A percentile compares a stretch with the other conserved stretches of the same genome.
phyloP scores from a whole-genome alignment of 495 filamentous ascomycete genomes.

The Xylaria intraflava region DNA sequence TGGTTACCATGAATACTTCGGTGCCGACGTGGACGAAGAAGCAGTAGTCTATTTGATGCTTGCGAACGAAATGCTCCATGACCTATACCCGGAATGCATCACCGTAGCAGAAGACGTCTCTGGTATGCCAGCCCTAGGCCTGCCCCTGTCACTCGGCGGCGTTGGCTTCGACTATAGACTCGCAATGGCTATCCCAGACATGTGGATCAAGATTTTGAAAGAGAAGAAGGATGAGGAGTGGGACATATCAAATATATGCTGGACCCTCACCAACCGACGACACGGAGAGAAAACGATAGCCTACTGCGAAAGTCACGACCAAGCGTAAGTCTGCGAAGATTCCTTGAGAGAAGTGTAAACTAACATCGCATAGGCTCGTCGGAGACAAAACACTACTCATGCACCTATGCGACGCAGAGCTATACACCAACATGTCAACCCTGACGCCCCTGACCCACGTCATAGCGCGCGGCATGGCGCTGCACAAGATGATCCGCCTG shows the following conservation, averaged over 20 bases:
- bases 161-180: slow-evolving; percentile 96
- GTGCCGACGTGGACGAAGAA: slow-evolving; percentile 84
- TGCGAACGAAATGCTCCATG: slow-evolving; percentile 93
- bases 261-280: slow-evolving; percentile 83
- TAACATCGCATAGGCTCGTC: slow-evolving; percentile 62
- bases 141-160: slow-evolving; percentile 77
- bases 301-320: slow-evolving; percentile 94
- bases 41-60: slow-evolving; percentile 94
- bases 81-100: slow-evolving; percentile 75
- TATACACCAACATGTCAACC: slow-evolving; percentile 96
- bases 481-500: slow-evolving; percentile 96
- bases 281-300: slow-evolving; percentile 98
- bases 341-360: slow-evolving; percentile 6
- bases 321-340: slow-evolving; percentile 65
- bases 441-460: slow-evolving; percentile 77
- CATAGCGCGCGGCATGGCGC: slow-evolving; percentile 81
- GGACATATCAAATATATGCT: slow-evolving; percentile 80
- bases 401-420: slow-evolving; percentile 94
- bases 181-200: slow-evolving; percentile 95
- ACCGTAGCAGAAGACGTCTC: slow-evolving; percentile 97
- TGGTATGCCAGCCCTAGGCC: slow-evolving; percentile 92
- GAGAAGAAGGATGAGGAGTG: slow-evolving; percentile 87
- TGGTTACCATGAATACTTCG: slow-evolving; percentile 98
- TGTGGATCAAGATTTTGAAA: slow-evolving; percentile 98
- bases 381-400: slow-evolving; percentile 95